Conservation (phyloP, 1,284 basidiomycete species). For the Ganoderma boninense region DNA sequence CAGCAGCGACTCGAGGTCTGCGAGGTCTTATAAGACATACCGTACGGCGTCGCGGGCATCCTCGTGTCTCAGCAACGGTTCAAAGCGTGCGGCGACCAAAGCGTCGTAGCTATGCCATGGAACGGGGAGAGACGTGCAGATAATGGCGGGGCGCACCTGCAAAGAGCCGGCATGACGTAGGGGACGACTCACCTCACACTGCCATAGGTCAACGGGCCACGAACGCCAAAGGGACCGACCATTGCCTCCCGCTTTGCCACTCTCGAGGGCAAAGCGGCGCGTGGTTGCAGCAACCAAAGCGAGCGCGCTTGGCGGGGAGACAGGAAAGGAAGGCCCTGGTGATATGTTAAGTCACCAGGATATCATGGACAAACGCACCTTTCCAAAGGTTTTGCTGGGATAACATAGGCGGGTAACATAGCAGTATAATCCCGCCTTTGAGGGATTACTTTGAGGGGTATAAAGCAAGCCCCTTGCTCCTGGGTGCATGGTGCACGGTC, state of each 20-base stretch:
- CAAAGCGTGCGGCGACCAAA: neutral
- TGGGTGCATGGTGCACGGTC: neutral
- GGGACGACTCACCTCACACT: neutral
- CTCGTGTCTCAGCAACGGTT: neutral
- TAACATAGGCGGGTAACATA: neutral
- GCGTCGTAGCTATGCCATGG: neutral
- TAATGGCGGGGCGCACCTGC: neutral
- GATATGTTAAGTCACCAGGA: neutral
- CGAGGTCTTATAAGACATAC: neutral
- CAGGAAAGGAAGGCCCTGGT: neutral
- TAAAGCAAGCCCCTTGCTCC: neutral
- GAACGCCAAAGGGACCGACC: neutral
- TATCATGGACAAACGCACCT: conserved; percentile 1
- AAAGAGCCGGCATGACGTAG: neutral
- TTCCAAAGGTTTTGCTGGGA: neutral
- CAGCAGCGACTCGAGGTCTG: neutral
- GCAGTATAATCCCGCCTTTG: no score
- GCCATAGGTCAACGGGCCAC: neutral
- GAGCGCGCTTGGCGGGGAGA: neutral
- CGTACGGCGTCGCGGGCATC: neutral
- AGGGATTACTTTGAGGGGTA: neutral
- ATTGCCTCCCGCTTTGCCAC: neutral
- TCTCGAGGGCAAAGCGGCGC: neutral
- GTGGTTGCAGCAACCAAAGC: neutral
- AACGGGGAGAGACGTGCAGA: neutral